Evolutionary conservation across 345 rosid genomes (phyloP), one percentile per base, ranked within the genome.

Genomic region (Xanthoceras sorbifolium): DNA sequence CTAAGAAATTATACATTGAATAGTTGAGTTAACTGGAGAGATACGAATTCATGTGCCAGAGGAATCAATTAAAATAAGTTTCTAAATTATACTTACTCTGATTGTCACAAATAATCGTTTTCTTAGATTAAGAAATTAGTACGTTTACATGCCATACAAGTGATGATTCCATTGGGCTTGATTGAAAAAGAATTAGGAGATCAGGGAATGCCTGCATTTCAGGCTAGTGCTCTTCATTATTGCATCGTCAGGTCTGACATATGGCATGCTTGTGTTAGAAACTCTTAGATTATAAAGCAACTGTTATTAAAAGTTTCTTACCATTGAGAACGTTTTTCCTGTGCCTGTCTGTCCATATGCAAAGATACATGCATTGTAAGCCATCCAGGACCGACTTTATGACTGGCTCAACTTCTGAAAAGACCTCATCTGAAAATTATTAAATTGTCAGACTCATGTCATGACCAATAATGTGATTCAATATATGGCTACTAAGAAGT

Each of bases 281-380:
- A 34, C 31, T 28, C 55, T 26, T 20, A 38, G 46, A 23, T 54
- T 11, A 34, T 22, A 28, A n/a, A 31, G 69, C 23, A n/a, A 25
- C 28, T 20, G 18, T 31, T 17, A 23, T 26, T 29, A 57, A 22
- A 38, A 23, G 32, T 18, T 77, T 25, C 82, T 88, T 74, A 93
- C 93, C 98, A 91, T 93, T 50, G 96, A 86, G 81, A 81, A 90
- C 55, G 93, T 93, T 70, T 93, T 93, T n/a, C 97, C 96, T 1
- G 96, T 89, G 79, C 93, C 96, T 0, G 97, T 93, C 86, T 93
- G 97, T 55, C 97, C 96, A 25, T 90, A 89, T 0, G 97, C 96
- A 36, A 93, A 90, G 79, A 93, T 85, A 78, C 97, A 90, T 31
- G 96, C 97, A 76, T 93, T 93, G 81, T 90, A 91, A n/a, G 46